Conservation (phyloP, 352 stramenopile species). For the Phytopythium delawarense region DNA sequence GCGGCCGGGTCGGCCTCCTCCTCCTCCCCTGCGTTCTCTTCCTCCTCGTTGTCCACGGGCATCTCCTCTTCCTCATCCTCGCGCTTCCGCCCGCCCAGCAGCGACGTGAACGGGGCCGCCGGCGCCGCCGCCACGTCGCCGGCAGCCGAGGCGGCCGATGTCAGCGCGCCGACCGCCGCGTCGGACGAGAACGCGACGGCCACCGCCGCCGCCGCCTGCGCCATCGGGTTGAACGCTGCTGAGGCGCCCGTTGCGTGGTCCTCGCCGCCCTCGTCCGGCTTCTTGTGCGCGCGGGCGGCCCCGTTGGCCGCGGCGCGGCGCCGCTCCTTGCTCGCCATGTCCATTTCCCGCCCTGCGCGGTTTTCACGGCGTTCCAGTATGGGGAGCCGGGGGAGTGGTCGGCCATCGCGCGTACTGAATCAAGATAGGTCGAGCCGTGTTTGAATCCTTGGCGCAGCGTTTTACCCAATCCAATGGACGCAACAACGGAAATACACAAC, state of each 20-base stretch:
- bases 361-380: not conserved
- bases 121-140: constrained; percentile 6
- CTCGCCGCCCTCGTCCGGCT: constrained; percentile 11
- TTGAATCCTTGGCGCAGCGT: not conserved
- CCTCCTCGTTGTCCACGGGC: constrained; percentile 27
- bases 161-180: not conserved
- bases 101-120: constrained; percentile 36
- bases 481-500: too few relatives aligned
- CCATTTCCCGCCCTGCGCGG: constrained; percentile 14
- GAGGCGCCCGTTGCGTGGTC: constrained; percentile 3
- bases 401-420: not conserved
- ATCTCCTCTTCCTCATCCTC: constrained; percentile 32
- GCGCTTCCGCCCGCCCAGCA: constrained; percentile 62
- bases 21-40: constrained; percentile 36
- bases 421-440: not conserved
- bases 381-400: not conserved
- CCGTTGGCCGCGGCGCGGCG: constrained; percentile 14
- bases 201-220: constrained; percentile 9
- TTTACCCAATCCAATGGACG: not conserved
- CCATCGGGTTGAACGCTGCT: constrained; percentile 1
- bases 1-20: constrained; percentile 34
- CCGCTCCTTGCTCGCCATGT: constrained; percentile 19
- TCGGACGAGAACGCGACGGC: constrained; percentile 2
- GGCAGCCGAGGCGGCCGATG: constrained; percentile 10
- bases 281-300: constrained; percentile 15